Evolutionary conservation across 495 filamentous ascomycete genomes (phyloP).

Genomic region (Pyronema domesticum): DNA sequence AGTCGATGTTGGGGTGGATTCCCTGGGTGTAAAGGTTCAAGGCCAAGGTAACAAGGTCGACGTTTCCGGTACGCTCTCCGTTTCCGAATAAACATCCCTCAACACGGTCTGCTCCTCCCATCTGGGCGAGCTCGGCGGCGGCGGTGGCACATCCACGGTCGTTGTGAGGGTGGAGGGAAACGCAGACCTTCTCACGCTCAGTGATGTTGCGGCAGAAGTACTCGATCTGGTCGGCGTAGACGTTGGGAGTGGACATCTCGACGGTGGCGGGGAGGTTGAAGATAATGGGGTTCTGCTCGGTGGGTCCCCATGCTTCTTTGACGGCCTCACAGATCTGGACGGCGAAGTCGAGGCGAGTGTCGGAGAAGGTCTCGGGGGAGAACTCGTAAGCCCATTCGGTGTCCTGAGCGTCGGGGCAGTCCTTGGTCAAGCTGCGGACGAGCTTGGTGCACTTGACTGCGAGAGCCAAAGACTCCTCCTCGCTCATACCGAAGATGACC

Average conservation of each 20-base stretch:
- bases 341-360: conserved; percentile 69
- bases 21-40: conserved; percentile 96
- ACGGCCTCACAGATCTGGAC: conserved; percentile 81
- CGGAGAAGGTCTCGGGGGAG: conserved; percentile 91
- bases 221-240: conserved; percentile 94
- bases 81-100: conserved; percentile 94
- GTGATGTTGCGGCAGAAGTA: conserved; percentile 76
- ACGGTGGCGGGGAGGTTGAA: conserved; percentile 97
- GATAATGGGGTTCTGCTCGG: conserved; percentile 68
- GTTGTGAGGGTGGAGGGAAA: conserved; percentile 83
- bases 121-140: conserved; percentile 82
- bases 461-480: conserved; percentile 62
- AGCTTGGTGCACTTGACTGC: conserved; percentile 76
- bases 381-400: conserved; percentile 95
- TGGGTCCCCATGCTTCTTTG: conserved; percentile 85
- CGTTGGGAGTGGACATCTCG: conserved; percentile 87
- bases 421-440: conserved; percentile 83
- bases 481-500: conserved; percentile 74
- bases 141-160: conserved; percentile 80
- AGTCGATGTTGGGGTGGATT: conserved; percentile 73
- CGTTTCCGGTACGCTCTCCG: conserved; percentile 89
- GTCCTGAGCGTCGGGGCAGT: conserved; percentile 54
- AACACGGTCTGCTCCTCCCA: conserved; percentile 91
- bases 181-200: conserved; percentile 63
- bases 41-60: conserved; percentile 85